These are phyloP conservation scores for Vickermania spadyakhi DNA, from an alignment of 208 protist species.

Conservation along the genomic window DNA sequence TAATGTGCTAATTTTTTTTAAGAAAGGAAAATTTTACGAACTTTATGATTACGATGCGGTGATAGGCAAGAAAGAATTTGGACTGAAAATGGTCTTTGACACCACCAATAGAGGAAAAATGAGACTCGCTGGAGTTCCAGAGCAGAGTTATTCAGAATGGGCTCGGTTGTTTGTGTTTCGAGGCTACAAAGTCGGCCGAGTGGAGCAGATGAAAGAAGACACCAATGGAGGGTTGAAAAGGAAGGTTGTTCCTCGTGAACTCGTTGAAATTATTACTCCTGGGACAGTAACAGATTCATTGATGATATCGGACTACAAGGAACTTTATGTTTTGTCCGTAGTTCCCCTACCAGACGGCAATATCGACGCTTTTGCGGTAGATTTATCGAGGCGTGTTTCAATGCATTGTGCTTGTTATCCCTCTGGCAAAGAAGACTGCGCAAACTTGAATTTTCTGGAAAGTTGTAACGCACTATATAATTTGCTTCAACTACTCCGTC, in stretches of 20 bases:
- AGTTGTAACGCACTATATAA: too few relatives aligned
- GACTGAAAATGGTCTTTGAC: slow-evolving; percentile 89
- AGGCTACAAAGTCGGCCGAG: slow-evolving; percentile 90
- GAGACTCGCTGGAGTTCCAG: slow-evolving; percentile 89
- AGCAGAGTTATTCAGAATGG: slow-evolving; percentile 88
- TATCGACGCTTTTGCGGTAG: slow-evolving; percentile 71
- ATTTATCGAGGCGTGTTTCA: slow-evolving; percentile 68
- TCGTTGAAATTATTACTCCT: slow-evolving; percentile 86
- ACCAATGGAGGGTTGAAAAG: slow-evolving; percentile 14
- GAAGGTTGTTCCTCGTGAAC: slow-evolving; percentile 72
- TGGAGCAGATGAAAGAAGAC: slow-evolving; percentile 88
- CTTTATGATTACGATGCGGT: slow-evolving; percentile 92
- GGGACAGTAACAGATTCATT: slow-evolving; percentile 84
- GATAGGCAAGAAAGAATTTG: slow-evolving; percentile 87
- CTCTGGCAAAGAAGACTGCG: slow-evolving; percentile 10
- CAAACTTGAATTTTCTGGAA: too few relatives aligned
- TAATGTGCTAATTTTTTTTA: slow-evolving; percentile 94
- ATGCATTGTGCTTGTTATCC: slow-evolving; percentile 43
- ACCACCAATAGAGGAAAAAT: slow-evolving; percentile 86
- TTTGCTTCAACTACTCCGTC: slow-evolving; percentile 68
- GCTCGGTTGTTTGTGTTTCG: slow-evolving; percentile 86
- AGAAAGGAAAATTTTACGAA: slow-evolving; percentile 96
- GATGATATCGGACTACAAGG: slow-evolving; percentile 66
- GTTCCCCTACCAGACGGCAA: slow-evolving; percentile 14
- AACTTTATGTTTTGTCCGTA: slow-evolving; percentile 60